Percentiles rank a stretch among this genome's conserved stretches.
Conservation (phyloP, 2,329 filamentous ascomycete species). For the Plenodomus lindquistii region DNA sequence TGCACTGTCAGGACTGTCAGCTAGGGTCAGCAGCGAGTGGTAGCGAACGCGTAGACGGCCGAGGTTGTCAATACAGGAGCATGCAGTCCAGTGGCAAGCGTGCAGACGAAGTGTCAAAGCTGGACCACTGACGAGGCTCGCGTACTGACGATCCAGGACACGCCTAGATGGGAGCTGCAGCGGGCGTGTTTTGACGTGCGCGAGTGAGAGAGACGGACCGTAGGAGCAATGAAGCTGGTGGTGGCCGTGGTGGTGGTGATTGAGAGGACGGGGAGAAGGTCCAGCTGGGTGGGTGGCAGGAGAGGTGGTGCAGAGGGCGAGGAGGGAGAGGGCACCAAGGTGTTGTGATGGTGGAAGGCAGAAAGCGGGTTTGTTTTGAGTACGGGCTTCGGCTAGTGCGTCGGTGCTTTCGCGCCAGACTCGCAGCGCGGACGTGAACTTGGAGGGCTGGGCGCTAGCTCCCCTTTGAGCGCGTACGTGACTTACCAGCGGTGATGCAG, state of each 20-base stretch:
- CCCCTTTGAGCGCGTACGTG: conserved; percentile 30
- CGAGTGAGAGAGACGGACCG: conserved; percentile 29
- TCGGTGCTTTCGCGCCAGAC: conserved; percentile 30
- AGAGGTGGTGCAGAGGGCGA: conserved; percentile 24
- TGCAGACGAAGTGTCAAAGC: conserved; percentile 23
- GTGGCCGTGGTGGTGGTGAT: conserved; percentile 23
- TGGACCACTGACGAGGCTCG: conserved; percentile 29
- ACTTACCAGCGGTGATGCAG: conserved; percentile 30
- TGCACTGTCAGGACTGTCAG: conserved; percentile 41
- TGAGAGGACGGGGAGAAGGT: conserved; percentile 34
- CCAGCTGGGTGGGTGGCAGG: conserved; percentile 39
- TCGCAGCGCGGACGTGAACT: conserved; percentile 10
- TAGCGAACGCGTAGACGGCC: conserved; percentile 17
- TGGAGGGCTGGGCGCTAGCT: not conserved
- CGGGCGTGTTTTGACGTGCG: conserved; percentile 39
- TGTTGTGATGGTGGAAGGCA: conserved; percentile 38
- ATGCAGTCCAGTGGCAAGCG: conserved; percentile 20
- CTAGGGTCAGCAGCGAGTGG: conserved; percentile 18
- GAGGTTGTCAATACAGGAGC: conserved; percentile 29
- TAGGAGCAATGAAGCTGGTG: conserved; percentile 24
- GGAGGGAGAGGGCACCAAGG: conserved; percentile 33
- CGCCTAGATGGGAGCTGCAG: conserved; percentile 35
- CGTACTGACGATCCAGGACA: conserved; percentile 36
- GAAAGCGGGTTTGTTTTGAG: conserved; percentile 43
- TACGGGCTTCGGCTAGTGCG: conserved; percentile 32